phyloP scores from a whole-genome alignment of 352 stramenopile genomes.

The Albugo laibachii region DNA sequence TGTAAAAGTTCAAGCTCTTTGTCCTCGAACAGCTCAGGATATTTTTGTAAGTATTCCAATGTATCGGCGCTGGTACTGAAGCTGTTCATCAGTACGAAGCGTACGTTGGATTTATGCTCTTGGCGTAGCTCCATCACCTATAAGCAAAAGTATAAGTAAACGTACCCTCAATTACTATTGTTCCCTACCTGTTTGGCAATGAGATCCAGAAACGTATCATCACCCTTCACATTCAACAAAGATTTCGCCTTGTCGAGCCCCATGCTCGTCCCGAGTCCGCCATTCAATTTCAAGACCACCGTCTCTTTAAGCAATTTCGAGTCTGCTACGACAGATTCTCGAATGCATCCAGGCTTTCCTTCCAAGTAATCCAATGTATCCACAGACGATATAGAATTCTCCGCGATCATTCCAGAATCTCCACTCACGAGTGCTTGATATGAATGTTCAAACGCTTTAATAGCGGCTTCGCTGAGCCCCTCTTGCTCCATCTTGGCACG shows the following conservation, averaged over 20 bases:
- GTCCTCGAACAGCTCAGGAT: constrained; percentile 82
- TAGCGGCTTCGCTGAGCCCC: constrained; percentile 86
- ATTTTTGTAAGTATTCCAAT: constrained; percentile 75
- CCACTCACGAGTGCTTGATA: constrained; percentile 89
- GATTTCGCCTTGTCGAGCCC: constrained; percentile 92
- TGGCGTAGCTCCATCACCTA: constrained; percentile 86
- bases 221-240: constrained; percentile 83
- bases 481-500: constrained; percentile 94
- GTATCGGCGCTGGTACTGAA: constrained; percentile 76
- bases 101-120: constrained; percentile 83
- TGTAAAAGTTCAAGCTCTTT: constrained; percentile 94
- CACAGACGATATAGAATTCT: constrained; percentile 83
- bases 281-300: constrained; percentile 78
- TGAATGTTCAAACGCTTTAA: constrained; percentile 95
- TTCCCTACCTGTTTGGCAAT: constrained; percentile 52
- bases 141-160: background rate
- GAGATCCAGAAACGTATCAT: constrained; percentile 87
- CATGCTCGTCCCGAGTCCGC: constrained; percentile 73
- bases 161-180: background rate
- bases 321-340: constrained; percentile 48
- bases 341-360: constrained; percentile 52
- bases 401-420: constrained; percentile 92
- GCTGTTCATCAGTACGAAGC: constrained; percentile 82
- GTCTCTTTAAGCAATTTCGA: constrained; percentile 59
- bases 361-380: constrained; percentile 65